These are phyloP conservation scores for Alternaria sp. DNA, from an alignment of 2,329 filamentous ascomycete species.

Conservation along the genomic window DNA sequence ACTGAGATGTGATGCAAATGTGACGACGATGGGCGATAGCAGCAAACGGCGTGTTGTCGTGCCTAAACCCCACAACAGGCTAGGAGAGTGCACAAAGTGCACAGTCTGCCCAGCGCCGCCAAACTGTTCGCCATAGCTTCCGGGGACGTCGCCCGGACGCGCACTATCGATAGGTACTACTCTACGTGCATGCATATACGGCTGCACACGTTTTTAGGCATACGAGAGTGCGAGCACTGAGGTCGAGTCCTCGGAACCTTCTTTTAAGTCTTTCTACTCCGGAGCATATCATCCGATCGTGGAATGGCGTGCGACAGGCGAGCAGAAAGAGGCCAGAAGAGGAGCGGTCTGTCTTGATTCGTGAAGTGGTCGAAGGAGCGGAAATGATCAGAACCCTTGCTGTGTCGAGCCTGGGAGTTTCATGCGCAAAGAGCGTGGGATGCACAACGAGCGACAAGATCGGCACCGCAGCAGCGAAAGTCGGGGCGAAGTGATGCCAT, in stretches of 20 bases:
- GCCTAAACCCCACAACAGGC: constrained; percentile 4
- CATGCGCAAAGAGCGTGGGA: constrained; percentile 15
- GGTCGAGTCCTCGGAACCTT: constrained; percentile 2
- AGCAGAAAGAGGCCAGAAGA: constrained; percentile 11
- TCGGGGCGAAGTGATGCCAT: constrained; percentile 1
- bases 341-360: constrained; percentile 31
- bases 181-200: constrained; percentile 11
- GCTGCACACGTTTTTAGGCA: constrained; percentile 6
- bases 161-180: constrained; percentile 15
- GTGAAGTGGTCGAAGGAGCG: constrained; percentile 25
- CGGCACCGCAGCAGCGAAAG: constrained; percentile 9
- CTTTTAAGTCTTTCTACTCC: constrained; percentile 17
- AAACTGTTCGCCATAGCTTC: constrained; percentile 4
- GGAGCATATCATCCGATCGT: constrained; percentile 5
- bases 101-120: constrained; percentile 12
- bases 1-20: constrained; percentile 23
- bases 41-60: constrained; percentile 21
- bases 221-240: not conserved
- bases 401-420: constrained; percentile 24
- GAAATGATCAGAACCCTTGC: constrained; percentile 33
- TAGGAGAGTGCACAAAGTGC: constrained; percentile 11
- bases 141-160: not conserved
- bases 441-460: constrained; percentile 15
- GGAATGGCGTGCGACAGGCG: constrained; percentile 9
- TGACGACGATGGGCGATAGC: constrained; percentile 15